These are phyloP conservation scores for Cafeteria roenbergensis DNA, from an alignment of 108 stramenopile species.

Conservation along the genomic window DNA sequence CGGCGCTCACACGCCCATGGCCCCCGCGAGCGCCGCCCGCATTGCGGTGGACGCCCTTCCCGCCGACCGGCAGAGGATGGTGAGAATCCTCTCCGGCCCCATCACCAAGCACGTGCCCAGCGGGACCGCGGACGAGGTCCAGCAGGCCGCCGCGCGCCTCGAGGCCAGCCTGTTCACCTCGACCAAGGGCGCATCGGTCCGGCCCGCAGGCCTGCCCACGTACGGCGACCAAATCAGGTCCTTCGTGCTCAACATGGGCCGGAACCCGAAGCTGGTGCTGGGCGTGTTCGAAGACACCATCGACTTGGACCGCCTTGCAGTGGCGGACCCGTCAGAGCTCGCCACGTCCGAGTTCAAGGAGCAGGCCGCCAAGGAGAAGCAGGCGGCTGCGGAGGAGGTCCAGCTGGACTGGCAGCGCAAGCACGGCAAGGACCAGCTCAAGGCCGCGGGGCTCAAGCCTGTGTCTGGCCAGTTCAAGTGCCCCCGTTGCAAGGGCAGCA, in stretches of 20 bases:
- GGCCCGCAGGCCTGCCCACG: not conserved
- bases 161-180: not conserved
- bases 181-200: not conserved
- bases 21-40: too few species aligned
- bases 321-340: not conserved
- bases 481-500: slow-evolving; percentile 76
- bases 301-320: not conserved
- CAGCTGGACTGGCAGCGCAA: slow-evolving; percentile 39
- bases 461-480: slow-evolving; percentile 69
- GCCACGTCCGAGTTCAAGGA: not conserved
- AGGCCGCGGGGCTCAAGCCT: slow-evolving; percentile 33
- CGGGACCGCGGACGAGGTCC: too few species aligned
- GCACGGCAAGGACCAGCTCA: slow-evolving; percentile 36
- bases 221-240: not conserved
- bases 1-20: too few species aligned
- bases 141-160: not conserved
- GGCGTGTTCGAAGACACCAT: too few species aligned
- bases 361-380: not conserved
- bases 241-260: not conserved
- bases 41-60: too few species aligned
- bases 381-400: slow-evolving; percentile 11
- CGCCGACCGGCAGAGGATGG: too few species aligned
- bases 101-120: too few species aligned
- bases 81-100: too few species aligned
- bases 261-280: not conserved